These are phyloP conservation scores for Tremellales sp. DNA, from an alignment of 1,284 basidiomycete genomes.

Conservation along the genomic window DNA sequence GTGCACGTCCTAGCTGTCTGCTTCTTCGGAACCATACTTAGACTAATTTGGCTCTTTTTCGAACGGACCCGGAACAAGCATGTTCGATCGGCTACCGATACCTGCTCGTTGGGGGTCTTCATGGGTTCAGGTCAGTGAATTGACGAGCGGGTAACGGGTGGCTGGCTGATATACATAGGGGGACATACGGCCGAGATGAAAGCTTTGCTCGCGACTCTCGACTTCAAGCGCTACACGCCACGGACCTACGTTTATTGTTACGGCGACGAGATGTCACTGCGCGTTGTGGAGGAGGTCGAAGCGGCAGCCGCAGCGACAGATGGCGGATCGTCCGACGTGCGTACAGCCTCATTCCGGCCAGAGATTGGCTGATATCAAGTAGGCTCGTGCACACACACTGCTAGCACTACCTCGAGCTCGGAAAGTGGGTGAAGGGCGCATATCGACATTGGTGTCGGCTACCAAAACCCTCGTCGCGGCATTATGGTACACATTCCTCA, in stretches of 20 bases:
- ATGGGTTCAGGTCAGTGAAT: slow-evolving; percentile 57
- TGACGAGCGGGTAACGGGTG: not conserved
- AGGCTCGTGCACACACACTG: too few species aligned
- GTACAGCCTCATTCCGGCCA: too few species aligned
- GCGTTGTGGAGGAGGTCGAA: slow-evolving; percentile 57
- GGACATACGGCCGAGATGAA: slow-evolving; percentile 92
- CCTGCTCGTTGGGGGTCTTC: slow-evolving; percentile 55
- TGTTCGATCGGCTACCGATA: slow-evolving; percentile 1
- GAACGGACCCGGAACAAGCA: not conserved
- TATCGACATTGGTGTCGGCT: slow-evolving; percentile 65
- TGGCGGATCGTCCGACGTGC: too few species aligned
- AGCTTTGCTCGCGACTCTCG: slow-evolving; percentile 67
- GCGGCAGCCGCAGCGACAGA: too few species aligned
- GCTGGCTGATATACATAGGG: slow-evolving; percentile 54
- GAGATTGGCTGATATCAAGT: too few species aligned
- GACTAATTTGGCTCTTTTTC: not conserved
- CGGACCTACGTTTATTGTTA: slow-evolving; percentile 78
- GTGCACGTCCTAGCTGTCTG: too few species aligned
- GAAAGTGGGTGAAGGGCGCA: slow-evolving; percentile 69
- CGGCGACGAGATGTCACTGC: slow-evolving; percentile 63
- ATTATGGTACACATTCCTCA: slow-evolving; percentile 57
- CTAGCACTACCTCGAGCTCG: slow-evolving; percentile 77
- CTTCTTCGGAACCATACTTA: too few species aligned
- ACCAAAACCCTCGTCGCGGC: slow-evolving; percentile 59
- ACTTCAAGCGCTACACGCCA: slow-evolving; percentile 69